Evolutionary conservation across 2,329 filamentous ascomycete species (phyloP), one percentile per base, ranked within the genome.

Genomic region (Hymenoscyphus repandus): DNA sequence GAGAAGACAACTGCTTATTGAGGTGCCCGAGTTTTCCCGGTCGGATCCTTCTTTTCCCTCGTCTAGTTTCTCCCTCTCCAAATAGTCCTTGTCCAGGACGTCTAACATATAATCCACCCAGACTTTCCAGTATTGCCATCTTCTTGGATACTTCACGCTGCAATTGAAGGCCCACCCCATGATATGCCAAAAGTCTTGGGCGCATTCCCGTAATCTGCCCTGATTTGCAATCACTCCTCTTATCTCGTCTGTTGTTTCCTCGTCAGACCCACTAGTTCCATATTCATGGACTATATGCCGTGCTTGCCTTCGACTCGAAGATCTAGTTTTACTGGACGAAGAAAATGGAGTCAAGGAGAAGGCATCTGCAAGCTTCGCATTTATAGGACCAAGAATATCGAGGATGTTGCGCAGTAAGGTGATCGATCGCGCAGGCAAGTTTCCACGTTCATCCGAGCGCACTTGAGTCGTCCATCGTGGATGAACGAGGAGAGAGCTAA

Each of bases 151-250:
- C 31, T 78, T 68, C 1, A 86, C 77, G 46, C 89, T 91, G 70
- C 92, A 97, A 65, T 92, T 93, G 67, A 97, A 90, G 0, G 88
- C 86, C 93, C 93, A 97, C 3, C 92, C 93, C 0, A 93, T 78
- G 0, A 88, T 80, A 38, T 83, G 79, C 90, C 93, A 99, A 62
- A 97, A 95, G 64, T 95, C 89, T 54, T 88, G 83, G 1, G 86
- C 88, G n/a, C 80, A 78, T 13, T 72, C 72, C 81, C 88, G 96
- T 1, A 96, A 56, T 30, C 86, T 85, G 39, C 82, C 76, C 12
- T 77, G 72, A 45, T 80, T 78, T 1, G 85, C 83, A 51, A 90
- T 74, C 9, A 76, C 74, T 6, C 80, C 75, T 38, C 74, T 72
- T 33, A 90, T 69, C 9, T 72, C 69, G 41, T 79, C 76, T 10